phyloP scores from a whole-genome alignment of 148 eudicot species.

The Beta vulgaris region DNA sequence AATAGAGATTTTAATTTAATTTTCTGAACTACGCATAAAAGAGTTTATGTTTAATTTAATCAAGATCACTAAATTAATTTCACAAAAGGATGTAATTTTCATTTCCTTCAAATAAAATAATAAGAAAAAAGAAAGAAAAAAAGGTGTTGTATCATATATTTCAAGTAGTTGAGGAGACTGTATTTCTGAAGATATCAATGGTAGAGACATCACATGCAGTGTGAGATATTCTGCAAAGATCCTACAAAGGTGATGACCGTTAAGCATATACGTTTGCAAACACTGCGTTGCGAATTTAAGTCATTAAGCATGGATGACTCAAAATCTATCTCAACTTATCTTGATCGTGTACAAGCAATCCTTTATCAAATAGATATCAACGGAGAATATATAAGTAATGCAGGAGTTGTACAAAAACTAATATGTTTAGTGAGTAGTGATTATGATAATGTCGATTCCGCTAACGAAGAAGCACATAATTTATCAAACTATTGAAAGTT shows the following conservation, averaged over 20 bases:
- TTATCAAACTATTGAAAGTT: constrained; percentile 4
- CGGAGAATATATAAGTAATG: not conserved
- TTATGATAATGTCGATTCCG: not conserved
- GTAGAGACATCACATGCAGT: not conserved
- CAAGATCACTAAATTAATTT: too few relatives aligned
- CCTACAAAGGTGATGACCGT: not conserved
- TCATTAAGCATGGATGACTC: not conserved
- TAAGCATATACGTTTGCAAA: not conserved
- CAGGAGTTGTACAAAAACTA: not conserved
- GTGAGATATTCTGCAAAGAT: not conserved
- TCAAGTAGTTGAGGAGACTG: constrained; percentile 2
- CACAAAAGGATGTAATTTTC: too few relatives aligned
- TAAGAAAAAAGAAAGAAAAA: not conserved
- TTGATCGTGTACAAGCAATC: not conserved
- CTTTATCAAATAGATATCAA: constrained; percentile 6
- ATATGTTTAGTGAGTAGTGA: not conserved
- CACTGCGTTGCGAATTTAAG: constrained; percentile 2
- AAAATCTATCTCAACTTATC: too few relatives aligned
- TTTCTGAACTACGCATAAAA: too few relatives aligned
- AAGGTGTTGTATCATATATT: not conserved
- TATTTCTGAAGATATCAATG: not conserved
- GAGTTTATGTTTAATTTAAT: too few relatives aligned
- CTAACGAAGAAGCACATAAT: constrained; percentile 2
- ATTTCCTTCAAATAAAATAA: too few relatives aligned
- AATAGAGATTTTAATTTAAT: too few relatives aligned